Conservation (phyloP, 225 moss, liverwort and hornwort species). For the Lunularia cruciata region DNA sequence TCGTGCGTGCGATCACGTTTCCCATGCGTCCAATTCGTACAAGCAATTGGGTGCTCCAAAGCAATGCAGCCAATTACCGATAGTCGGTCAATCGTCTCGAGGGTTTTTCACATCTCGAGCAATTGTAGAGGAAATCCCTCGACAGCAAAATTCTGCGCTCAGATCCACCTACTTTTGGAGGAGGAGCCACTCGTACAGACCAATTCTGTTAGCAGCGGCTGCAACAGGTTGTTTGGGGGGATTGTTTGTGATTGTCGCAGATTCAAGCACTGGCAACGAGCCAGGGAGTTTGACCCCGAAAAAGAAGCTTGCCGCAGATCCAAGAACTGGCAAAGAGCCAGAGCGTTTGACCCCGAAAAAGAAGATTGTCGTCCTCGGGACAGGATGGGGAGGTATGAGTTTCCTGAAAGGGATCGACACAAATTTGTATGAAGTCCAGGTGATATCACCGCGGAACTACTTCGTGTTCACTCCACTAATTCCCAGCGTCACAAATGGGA, state of each 20-base stretch:
- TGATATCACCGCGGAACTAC: slow-evolving; percentile 84
- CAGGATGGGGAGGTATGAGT: slow-evolving; percentile 84
- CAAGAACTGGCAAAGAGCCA: slow-evolving; percentile 34
- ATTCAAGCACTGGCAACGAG: slow-evolving; percentile 41
- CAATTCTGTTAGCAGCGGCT: slow-evolving; percentile 21
- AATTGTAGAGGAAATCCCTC: neutral
- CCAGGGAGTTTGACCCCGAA: neutral
- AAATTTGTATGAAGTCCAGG: slow-evolving; percentile 55
- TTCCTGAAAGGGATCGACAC: slow-evolving; percentile 64
- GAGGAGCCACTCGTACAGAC: neutral
- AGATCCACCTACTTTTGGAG: neutral
- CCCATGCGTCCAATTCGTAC: neutral
- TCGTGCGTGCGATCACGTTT: slow-evolving; percentile 10
- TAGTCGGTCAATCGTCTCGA: neutral
- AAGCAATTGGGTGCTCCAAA: neutral
- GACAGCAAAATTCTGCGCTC: neutral
- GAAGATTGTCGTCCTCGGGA: slow-evolving; percentile 71
- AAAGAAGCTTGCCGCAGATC: slow-evolving; percentile 54
- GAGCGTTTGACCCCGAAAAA: slow-evolving; percentile 28
- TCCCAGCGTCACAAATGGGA: slow-evolving; percentile 78
- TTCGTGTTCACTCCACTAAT: slow-evolving; percentile 81
- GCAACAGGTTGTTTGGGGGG: slow-evolving; percentile 61
- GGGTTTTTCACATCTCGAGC: slow-evolving; percentile 11
- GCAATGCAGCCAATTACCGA: neutral
- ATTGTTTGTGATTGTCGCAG: slow-evolving; percentile 53